phyloP scores from a whole-genome alignment of 1,284 basidiomycete genomes.

The Cryptococcus amylolentus region DNA sequence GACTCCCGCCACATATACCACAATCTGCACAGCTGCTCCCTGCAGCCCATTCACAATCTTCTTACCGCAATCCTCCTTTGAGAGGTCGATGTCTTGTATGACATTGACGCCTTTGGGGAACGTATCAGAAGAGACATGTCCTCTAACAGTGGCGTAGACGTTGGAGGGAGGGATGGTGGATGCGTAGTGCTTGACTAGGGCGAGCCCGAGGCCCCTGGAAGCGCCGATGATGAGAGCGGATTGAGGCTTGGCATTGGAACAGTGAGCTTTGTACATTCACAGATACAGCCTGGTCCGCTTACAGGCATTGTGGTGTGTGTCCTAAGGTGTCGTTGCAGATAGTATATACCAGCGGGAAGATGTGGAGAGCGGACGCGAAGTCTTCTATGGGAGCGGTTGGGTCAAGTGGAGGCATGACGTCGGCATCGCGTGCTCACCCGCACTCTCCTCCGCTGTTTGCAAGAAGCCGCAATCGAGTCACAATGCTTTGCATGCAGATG shows the following conservation, averaged over 20 bases:
- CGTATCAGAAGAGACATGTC: slow-evolving; percentile 9
- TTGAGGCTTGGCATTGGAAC: slow-evolving; percentile 8
- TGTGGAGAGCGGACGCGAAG: no score
- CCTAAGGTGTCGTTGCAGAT: background rate
- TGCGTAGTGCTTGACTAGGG: slow-evolving; percentile 45
- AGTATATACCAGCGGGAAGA: background rate
- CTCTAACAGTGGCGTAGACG: slow-evolving; percentile 52
- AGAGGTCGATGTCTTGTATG: slow-evolving; percentile 50
- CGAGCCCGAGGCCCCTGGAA: slow-evolving; percentile 53
- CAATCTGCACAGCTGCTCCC: slow-evolving; percentile 45
- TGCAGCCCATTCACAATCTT: slow-evolving; percentile 46
- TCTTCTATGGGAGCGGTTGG: no score
- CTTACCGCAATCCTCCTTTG: slow-evolving; percentile 44
- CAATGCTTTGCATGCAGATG: background rate
- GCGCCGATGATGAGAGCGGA: slow-evolving; percentile 48
- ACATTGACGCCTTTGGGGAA: slow-evolving; percentile 47
- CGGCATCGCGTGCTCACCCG: background rate
- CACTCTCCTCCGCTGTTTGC: background rate
- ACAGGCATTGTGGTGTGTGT: background rate
- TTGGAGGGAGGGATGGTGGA: slow-evolving; percentile 11
- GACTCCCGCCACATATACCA: slow-evolving; percentile 51
- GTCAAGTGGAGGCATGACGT: no score
- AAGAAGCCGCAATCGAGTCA: background rate
- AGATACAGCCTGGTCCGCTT: background rate
- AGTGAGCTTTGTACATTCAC: background rate